phyloP scores from a whole-genome alignment of 1,139 yeast genomes.

The Yamadazyma dushanensis region DNA sequence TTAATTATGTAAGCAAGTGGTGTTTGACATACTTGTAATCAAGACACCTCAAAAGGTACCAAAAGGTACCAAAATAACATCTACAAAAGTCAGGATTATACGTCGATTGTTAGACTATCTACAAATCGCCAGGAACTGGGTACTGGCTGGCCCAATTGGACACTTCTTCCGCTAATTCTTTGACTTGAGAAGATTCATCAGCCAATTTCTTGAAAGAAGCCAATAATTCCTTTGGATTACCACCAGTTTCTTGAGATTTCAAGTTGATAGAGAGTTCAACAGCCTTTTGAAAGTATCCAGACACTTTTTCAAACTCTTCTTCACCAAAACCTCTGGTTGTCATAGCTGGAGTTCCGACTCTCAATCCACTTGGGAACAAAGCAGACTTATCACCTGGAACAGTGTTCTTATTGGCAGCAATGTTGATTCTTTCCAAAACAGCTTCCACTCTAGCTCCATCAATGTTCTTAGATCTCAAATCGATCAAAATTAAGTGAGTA shows the following conservation, averaged over 20 bases:
- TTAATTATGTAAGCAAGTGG: too few species aligned
- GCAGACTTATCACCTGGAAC: slow-evolving; percentile 97
- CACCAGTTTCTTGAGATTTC: slow-evolving; percentile 60
- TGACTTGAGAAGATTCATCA: slow-evolving; percentile 55
- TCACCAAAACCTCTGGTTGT: slow-evolving; percentile 90
- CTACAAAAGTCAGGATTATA: not conserved
- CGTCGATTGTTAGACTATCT: too few species aligned
- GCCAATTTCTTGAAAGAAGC: slow-evolving; percentile 66
- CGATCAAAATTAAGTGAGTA: slow-evolving; percentile 86
- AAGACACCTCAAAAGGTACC: too few species aligned
- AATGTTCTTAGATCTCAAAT: slow-evolving; percentile 77
- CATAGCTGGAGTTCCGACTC: slow-evolving; percentile 99
- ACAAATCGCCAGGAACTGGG: slow-evolving; percentile 79
- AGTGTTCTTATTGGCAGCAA: slow-evolving; percentile 94
- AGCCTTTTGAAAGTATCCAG: slow-evolving; percentile 75
- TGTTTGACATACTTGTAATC: too few species aligned
- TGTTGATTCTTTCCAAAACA: slow-evolving; percentile 83
- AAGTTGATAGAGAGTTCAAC: slow-evolving; percentile 64
- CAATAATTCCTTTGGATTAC: slow-evolving; percentile 61
- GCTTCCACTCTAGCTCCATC: slow-evolving; percentile 97
- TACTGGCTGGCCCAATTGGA: slow-evolving; percentile 63
- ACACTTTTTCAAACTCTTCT: slow-evolving; percentile 75
- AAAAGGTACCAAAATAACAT: too few species aligned
- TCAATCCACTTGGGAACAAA: slow-evolving; percentile 89
- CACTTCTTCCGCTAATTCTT: slow-evolving; percentile 61